phyloP scores from a whole-genome alignment of 495 filamentous ascomycete genomes.

The Penicillium parvum region DNA sequence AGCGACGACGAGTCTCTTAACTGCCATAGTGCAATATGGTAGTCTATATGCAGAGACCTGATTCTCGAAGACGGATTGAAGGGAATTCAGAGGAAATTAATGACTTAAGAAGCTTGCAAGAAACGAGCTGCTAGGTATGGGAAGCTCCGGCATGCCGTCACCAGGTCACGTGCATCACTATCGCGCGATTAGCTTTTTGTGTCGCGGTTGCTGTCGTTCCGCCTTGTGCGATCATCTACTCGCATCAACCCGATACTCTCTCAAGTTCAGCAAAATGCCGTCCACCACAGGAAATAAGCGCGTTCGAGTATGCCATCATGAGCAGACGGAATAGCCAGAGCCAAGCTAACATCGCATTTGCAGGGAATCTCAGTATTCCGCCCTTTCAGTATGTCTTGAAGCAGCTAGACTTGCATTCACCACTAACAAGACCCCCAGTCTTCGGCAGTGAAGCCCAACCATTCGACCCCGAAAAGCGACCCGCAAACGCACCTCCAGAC shows the following conservation, averaged over 20 bases:
- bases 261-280: slow-evolving; percentile 40
- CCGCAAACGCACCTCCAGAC: slow-evolving; percentile 57
- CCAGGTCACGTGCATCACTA: slow-evolving; percentile 16
- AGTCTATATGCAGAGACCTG: slow-evolving; percentile 43
- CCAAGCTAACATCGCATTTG: slow-evolving; percentile 12
- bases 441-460: slow-evolving; percentile 73
- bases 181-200: no score
- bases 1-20: slow-evolving; percentile 78
- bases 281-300: slow-evolving; percentile 54
- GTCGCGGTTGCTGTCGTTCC: slow-evolving; percentile 2
- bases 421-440: slow-evolving; percentile 35
- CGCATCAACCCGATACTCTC: neutral
- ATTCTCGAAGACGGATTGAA: neutral
- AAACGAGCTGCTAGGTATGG: slow-evolving; percentile 9
- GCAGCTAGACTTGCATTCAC: neutral
- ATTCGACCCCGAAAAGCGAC: slow-evolving; percentile 67
- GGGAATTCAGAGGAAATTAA: neutral
- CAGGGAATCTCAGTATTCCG: slow-evolving; percentile 70
- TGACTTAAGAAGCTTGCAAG: slow-evolving; percentile 4
- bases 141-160: slow-evolving; percentile 20
- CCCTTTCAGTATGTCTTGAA: slow-evolving; percentile 56
- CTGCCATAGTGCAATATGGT: slow-evolving; percentile 44
- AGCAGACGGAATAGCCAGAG: neutral
- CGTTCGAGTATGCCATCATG: slow-evolving; percentile 35
- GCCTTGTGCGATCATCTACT: slow-evolving; percentile 5